Base-by-base conservation (phyloP, 768 basidiomycete species). In the Pleurotus tuber-regium region DNA sequence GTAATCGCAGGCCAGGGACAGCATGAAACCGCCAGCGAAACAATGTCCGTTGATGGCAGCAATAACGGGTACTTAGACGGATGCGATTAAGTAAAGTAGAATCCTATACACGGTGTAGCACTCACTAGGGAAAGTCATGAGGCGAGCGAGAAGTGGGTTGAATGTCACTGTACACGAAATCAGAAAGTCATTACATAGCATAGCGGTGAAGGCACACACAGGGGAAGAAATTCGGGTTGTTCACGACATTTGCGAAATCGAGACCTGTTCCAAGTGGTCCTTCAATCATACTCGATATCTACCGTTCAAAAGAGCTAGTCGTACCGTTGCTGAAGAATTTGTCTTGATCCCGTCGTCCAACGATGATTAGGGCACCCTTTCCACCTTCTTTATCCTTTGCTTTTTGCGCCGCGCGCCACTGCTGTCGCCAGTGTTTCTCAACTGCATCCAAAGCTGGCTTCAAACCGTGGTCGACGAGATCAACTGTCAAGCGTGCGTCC, bases 241-340 rank as follows among this genome's bases (percentile, higher is more conserved):
- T 64, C 25, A 71, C 62, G 5, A 78, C 69, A 31, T 71, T 78
- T 3, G 71, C 74, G 55, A 79, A 85, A 61, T 87, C 82, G 54
- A 92, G 79, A 1, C 86, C 86, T 87, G 53, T 3, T 46, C 21
- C 40, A 31, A n/a, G n/a, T n/a, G n/a, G n/a, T n/a, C n/a, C n/a
- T n/a, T n/a, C n/a, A n/a, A n/a, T n/a, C 36, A 38, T 23, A 14
- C 19, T 23, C 12, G 44, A 11, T 24, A 39, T 28, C 5, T 11
- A 12, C 9, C 25, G 44, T 21, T 44, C 33, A 18, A 54, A 11
- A 18, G 43, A 40, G 2, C 51, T 18, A 31, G 29, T 18, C 71
- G 24, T 51, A 80, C 89, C 90, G 57, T 91, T 92, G 68, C 87
- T 89, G 67, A 93, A 93, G 74, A 91, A 93, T 66, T 92, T 93